Evolutionary conservation across 805 yeast species (phyloP).

Genomic region (Saturnispora quitensis): DNA sequence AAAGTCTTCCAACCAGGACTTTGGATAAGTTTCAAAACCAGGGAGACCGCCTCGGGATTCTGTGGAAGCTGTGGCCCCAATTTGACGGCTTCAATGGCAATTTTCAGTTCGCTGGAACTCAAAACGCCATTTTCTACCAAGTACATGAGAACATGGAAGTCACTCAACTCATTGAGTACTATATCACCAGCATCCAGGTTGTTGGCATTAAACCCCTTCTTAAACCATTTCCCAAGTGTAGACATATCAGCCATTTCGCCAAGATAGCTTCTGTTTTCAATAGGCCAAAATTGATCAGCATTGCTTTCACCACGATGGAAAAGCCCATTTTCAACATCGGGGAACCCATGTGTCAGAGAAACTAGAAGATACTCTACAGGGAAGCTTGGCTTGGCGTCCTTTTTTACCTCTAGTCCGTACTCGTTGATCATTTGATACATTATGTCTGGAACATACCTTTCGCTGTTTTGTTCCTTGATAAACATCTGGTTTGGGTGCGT

Average conservation of each 20-base stretch:
- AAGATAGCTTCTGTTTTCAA: constrained; percentile 70
- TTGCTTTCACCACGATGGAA: background rate
- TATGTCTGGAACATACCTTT: constrained; percentile 89
- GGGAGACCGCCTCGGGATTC: background rate
- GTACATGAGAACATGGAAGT: constrained; percentile 69
- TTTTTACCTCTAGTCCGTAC: constrained; percentile 79
- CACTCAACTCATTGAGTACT: constrained; percentile 31
- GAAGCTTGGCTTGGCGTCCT: constrained; percentile 82
- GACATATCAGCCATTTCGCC: constrained; percentile 65
- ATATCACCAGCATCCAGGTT: constrained; percentile 1
- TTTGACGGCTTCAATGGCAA: background rate
- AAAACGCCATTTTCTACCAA: constrained; percentile 21
- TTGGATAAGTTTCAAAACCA: background rate
- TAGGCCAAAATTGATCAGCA: constrained; percentile 39
- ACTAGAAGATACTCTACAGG: constrained; percentile 88
- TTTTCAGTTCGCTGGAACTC: background rate
- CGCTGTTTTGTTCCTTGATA: constrained; percentile 62
- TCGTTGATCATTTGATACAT: constrained; percentile 80
- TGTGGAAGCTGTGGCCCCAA: background rate
- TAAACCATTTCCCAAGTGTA: constrained; percentile 43
- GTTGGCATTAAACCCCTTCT: constrained; percentile 5
- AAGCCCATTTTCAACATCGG: constrained; percentile 35
- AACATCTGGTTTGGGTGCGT: constrained; percentile 85
- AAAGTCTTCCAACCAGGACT: constrained; percentile 74
- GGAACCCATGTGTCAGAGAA: constrained; percentile 89